Conservation (phyloP, 2,329 filamentous ascomycete genomes). For the Lojkania enalia region DNA sequence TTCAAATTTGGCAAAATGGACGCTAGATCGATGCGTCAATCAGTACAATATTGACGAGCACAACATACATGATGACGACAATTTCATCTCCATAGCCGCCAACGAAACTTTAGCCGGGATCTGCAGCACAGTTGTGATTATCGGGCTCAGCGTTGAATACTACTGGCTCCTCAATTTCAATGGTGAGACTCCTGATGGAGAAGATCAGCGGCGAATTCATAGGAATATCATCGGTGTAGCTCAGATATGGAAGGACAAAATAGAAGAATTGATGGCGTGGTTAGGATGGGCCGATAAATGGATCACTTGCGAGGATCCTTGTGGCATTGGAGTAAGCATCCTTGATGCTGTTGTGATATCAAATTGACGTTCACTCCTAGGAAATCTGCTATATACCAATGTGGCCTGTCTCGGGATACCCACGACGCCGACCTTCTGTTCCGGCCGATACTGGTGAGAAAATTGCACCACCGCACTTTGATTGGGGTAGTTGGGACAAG, state of each 20-base stretch:
- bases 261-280: constrained; percentile 54
- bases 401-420: constrained; percentile 47
- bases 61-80: constrained; percentile 40
- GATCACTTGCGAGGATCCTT: constrained; percentile 47
- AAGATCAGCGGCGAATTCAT: background rate
- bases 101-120: constrained; percentile 48
- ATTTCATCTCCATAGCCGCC: constrained; percentile 44
- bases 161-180: constrained; percentile 44
- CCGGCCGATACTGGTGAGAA: background rate
- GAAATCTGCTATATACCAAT: constrained; percentile 57
- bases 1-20: constrained; percentile 42
- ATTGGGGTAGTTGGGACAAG: constrained; percentile 1
- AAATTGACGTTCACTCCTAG: constrained; percentile 5
- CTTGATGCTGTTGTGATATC: background rate
- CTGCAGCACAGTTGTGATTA: constrained; percentile 48
- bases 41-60: constrained; percentile 45
- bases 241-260: constrained; percentile 34
- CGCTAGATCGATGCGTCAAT: constrained; percentile 48
- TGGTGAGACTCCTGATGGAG: constrained; percentile 5
- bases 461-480: background rate
- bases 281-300: constrained; percentile 56
- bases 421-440: background rate
- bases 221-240: background rate
- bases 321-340: constrained; percentile 41
- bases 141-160: constrained; percentile 50